phyloP scores from a whole-genome alignment of 768 basidiomycete genomes.

The Leucocoprinus leucothites region DNA sequence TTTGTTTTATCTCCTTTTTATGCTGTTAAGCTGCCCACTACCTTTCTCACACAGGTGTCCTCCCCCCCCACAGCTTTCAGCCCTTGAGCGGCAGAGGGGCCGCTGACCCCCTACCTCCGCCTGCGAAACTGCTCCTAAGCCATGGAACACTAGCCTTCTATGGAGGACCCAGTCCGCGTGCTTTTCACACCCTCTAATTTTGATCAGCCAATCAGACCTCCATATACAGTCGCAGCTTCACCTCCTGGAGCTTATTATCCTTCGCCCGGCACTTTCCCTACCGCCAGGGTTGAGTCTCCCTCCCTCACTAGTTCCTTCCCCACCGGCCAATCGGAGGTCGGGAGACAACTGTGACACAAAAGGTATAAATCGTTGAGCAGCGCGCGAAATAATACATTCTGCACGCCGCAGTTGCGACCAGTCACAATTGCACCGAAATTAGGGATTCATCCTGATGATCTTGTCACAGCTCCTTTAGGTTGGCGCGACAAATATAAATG shows the following conservation, averaged over 20 bases:
- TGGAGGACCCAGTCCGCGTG: slow-evolving; percentile 24
- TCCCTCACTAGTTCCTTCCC: neutral
- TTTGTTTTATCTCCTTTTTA: slow-evolving; percentile 19
- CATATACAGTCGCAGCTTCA: slow-evolving; percentile 1
- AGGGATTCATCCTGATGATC: slow-evolving; percentile 14
- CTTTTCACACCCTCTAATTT: slow-evolving; percentile 28
- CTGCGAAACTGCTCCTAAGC: slow-evolving; percentile 9
- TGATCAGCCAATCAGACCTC: slow-evolving; percentile 28
- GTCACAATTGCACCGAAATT: slow-evolving; percentile 11
- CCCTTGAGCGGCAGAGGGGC: neutral
- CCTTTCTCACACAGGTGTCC: neutral
- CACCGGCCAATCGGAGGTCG: neutral
- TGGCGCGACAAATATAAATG: slow-evolving; percentile 14
- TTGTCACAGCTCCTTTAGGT: slow-evolving; percentile 12
- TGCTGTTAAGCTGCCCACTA: neutral
- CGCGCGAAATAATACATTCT: slow-evolving; percentile 3
- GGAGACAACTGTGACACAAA: neutral
- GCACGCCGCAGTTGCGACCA: neutral
- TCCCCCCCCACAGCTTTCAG: neutral
- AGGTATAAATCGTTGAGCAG: neutral
- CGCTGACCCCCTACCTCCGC: neutral
- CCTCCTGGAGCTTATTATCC: slow-evolving; percentile 14
- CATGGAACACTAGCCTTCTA: slow-evolving; percentile 21
- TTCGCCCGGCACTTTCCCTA: slow-evolving; percentile 12
- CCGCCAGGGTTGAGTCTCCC: neutral